Evolutionary conservation across 2,329 filamentous ascomycete genomes (phyloP), one percentile per base, ranked within the genome.

Genomic region (Coniochaeta sp.): DNA sequence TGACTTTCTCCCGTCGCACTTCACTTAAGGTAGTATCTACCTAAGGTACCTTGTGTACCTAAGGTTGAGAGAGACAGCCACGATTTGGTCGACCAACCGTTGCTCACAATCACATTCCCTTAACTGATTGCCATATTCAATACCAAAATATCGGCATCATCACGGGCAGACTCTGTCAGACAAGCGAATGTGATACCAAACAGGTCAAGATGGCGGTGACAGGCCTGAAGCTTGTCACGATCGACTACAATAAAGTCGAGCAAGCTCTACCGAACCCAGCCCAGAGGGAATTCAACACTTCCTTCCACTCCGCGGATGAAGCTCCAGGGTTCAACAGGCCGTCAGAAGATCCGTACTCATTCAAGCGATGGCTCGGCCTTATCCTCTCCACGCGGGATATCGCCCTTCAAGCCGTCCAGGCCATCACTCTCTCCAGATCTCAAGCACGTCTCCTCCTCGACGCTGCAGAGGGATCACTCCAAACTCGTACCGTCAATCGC

Each of bases 361-460:
- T 76, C 63, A 63, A 67, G n/a, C 68, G 73, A 61, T 80, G 76
- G 77, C 70, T 77, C 1, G 67, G 72, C 0, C 62, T 79, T 4
- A 75, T 79, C 38, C 65, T 74, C 0, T 59, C 62, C 24, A 73
- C 69, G 6, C 74, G 76, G 32, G 60, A 64, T 1, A 60, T 77
- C 1, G 17, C 62, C 1, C 24, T 58, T 8, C 47, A 59, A 0
- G 66, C 59, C 17, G 60, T 68, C 32, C 76, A 76, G 62, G 66
- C 59, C 5, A 56, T 75, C 30, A 55, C 57, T 0, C 65, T 77
- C 17, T 68, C 70, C 1, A 65, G 30, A 1, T 6, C 64, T 4
- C 70, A 75, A 62, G 65, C 65, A 8, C 65, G 61, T 14, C 64
- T 76, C 22, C 61, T 77, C 14, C 62, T 73, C 54, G 56, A 62